Conservation (phyloP, 2,329 filamentous ascomycete species). For the Venturia oleaginea region DNA sequence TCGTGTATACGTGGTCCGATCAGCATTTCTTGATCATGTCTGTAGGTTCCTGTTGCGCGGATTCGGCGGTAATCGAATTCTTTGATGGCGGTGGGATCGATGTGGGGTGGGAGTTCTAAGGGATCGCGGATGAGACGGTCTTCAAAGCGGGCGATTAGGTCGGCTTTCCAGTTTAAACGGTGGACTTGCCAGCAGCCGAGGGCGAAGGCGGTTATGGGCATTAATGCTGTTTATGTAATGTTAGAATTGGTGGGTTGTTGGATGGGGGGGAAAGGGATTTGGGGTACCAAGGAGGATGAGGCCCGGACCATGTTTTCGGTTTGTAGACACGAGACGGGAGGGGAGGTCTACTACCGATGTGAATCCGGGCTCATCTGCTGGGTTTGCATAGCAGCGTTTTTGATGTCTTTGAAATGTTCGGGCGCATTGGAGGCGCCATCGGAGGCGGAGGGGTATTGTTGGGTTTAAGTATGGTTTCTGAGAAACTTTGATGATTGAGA, state of each 20-base stretch:
- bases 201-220: slow-evolving; percentile 81
- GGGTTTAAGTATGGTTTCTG: neutral
- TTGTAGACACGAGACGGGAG: slow-evolving; percentile 65
- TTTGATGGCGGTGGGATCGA: slow-evolving; percentile 71
- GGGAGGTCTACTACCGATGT: slow-evolving; percentile 81
- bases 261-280: neutral
- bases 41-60: slow-evolving; percentile 59
- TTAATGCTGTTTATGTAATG: slow-evolving; percentile 49
- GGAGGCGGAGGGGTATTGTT: neutral
- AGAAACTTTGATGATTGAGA: neutral
- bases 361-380: slow-evolving; percentile 70
- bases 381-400: slow-evolving; percentile 34
- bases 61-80: slow-evolving; percentile 92
- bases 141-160: slow-evolving; percentile 83
- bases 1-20: slow-evolving; percentile 85
- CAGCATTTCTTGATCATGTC: slow-evolving; percentile 93
- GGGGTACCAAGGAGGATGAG: slow-evolving; percentile 62
- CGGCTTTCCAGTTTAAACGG: slow-evolving; percentile 86
- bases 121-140: slow-evolving; percentile 81
- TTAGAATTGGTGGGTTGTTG: neutral
- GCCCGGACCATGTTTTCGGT: slow-evolving; percentile 68
- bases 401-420: slow-evolving; percentile 2
- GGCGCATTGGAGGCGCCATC: slow-evolving; percentile 9
- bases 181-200: slow-evolving; percentile 95
- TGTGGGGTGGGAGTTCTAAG: slow-evolving; percentile 70